Evolutionary conservation across 371 early-diverging fungal species (phyloP).

Genomic region (Syncephalastrum sp.): DNA sequence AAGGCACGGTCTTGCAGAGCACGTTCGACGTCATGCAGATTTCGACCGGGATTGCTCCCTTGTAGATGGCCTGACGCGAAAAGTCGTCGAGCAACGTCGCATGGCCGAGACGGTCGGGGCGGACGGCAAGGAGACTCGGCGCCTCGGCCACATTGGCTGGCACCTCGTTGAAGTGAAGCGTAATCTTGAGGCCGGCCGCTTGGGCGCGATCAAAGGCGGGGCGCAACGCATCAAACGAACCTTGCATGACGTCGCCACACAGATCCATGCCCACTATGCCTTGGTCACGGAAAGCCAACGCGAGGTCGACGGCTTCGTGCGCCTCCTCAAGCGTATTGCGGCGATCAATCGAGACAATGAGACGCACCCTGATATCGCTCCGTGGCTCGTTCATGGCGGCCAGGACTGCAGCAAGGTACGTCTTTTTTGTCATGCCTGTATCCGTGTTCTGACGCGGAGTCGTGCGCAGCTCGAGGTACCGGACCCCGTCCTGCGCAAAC

Average conservation of each 20-base stretch:
- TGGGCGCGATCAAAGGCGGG: slow-evolving; percentile 57
- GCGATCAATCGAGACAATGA: slow-evolving; percentile 61
- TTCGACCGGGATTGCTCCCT: slow-evolving; percentile 53
- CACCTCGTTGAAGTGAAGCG: slow-evolving; percentile 62
- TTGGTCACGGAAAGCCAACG: slow-evolving; percentile 34
- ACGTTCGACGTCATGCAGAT: slow-evolving; percentile 71
- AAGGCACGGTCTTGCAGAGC: slow-evolving; percentile 51
- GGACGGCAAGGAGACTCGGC: slow-evolving; percentile 32
- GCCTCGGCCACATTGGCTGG: slow-evolving; percentile 46
- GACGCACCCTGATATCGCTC: slow-evolving; percentile 42
- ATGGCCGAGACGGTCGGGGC: slow-evolving; percentile 62
- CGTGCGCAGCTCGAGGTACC: slow-evolving; percentile 61
- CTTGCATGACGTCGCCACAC: slow-evolving; percentile 57
- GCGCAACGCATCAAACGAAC: slow-evolving; percentile 38
- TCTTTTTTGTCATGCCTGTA: slow-evolving; percentile 57
- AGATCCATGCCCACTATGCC: slow-evolving; percentile 66
- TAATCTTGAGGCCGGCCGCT: slow-evolving; percentile 47
- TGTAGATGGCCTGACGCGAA: slow-evolving; percentile 34
- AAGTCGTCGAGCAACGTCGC: slow-evolving; percentile 50
- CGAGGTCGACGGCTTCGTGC: slow-evolving; percentile 55
- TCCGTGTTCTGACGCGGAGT: slow-evolving; percentile 52
- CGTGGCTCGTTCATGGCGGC: slow-evolving; percentile 33
- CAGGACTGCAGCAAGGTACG: slow-evolving; percentile 50
- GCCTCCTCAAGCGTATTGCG: slow-evolving; percentile 53
- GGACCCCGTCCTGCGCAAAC: slow-evolving; percentile 54